These are phyloP conservation scores for Circinella umbellata DNA, from an alignment of 371 early-diverging fungal genomes.

Conservation along the genomic window DNA sequence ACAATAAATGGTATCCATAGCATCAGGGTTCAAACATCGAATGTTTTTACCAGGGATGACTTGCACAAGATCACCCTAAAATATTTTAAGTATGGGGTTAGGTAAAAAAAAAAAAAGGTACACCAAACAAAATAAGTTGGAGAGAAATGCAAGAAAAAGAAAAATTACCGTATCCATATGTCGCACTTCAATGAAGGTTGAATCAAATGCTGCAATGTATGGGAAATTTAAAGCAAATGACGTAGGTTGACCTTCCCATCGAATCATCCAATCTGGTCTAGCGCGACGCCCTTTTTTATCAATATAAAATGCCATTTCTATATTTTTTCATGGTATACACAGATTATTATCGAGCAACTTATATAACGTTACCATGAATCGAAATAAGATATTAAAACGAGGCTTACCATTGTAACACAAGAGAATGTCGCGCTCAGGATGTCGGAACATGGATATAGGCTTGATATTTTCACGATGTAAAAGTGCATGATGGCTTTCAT, in stretches of 20 bases:
- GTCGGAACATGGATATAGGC: slow-evolving; percentile 88
- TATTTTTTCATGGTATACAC: background rate
- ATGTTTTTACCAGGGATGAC: slow-evolving; percentile 51
- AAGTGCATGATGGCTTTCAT: slow-evolving; percentile 38
- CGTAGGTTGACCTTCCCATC: slow-evolving; percentile 78
- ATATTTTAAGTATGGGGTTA: slow-evolving; percentile 11
- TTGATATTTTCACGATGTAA: slow-evolving; percentile 42
- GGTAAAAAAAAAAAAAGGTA: background rate
- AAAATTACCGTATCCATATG: slow-evolving; percentile 73
- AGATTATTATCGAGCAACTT: background rate
- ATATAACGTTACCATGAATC: no score
- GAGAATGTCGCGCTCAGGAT: slow-evolving; percentile 77
- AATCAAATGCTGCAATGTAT: slow-evolving; percentile 87
- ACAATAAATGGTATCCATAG: slow-evolving; percentile 51
- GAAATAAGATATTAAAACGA: no score
- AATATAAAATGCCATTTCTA: slow-evolving; percentile 91
- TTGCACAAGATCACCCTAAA: slow-evolving; percentile 56
- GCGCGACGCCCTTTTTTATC: slow-evolving; percentile 85
- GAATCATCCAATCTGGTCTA: slow-evolving; percentile 74
- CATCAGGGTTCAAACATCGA: slow-evolving; percentile 52
- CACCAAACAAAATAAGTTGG: background rate
- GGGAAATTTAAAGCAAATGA: slow-evolving; percentile 80
- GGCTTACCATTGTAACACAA: slow-evolving; percentile 82
- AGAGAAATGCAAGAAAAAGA: background rate
- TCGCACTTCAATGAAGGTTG: slow-evolving; percentile 87